Evolutionary conservation across 768 basidiomycete genomes (phyloP).

Genomic region (Trichaptum fuscoviolaceum): DNA sequence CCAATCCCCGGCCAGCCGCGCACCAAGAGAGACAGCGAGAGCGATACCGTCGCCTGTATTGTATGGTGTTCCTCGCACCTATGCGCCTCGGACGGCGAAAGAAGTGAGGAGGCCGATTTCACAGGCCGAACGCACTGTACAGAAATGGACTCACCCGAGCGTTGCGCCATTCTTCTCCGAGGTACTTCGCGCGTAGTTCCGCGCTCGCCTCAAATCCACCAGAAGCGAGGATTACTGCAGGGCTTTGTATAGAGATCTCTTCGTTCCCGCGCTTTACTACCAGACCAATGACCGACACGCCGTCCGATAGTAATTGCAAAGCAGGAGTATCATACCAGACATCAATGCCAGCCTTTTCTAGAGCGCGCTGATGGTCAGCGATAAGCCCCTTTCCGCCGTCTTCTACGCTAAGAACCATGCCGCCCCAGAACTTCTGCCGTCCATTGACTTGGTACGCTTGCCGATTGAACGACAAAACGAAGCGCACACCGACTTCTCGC

Average conservation of each 20-base stretch:
- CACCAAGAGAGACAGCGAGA: conserved; percentile 47
- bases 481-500: conserved; percentile 43
- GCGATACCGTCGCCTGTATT: conserved; percentile 63
- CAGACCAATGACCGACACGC: conserved; percentile 41
- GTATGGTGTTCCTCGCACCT: conserved; percentile 70
- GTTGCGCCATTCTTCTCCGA: conserved; percentile 54
- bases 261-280: conserved; percentile 35
- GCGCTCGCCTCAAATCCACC: conserved; percentile 63
- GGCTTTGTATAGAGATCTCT: conserved; percentile 30
- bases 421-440: conserved; percentile 66
- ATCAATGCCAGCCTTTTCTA: conserved; percentile 45
- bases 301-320: conserved; percentile 28
- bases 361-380: conserved; percentile 44
- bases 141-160: conserved; percentile 39
- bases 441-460: conserved; percentile 65
- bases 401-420: conserved; percentile 54
- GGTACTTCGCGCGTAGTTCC: conserved; percentile 44
- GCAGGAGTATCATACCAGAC: conserved; percentile 56
- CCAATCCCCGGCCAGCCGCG: conserved; percentile 61
- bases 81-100: background rate
- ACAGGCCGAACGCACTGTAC: background rate
- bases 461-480: conserved; percentile 54
- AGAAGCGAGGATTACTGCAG: conserved; percentile 54
- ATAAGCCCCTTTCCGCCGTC: conserved; percentile 69
- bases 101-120: background rate